A percentile compares a stretch with the other conserved stretches of the same genome.
phyloP scores from a whole-genome alignment of 805 yeast species.

The Metschnikowia baotianmanensis region DNA sequence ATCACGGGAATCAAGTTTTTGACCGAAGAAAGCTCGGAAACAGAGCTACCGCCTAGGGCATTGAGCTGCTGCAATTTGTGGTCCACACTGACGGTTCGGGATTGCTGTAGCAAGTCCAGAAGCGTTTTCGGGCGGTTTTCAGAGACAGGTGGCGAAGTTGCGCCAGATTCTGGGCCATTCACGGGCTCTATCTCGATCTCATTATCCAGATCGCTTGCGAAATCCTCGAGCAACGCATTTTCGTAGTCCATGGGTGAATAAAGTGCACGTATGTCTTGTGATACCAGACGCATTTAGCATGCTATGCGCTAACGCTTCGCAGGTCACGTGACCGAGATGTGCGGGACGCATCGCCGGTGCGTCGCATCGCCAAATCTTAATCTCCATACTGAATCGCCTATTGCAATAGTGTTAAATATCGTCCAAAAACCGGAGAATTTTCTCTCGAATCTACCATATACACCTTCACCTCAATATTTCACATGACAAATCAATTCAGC shows the following conservation, averaged over 20 bases:
- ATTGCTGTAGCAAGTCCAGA: conserved; percentile 16
- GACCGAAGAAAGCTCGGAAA: conserved; percentile 23
- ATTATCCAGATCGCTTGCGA: conserved; percentile 31
- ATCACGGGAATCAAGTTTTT: conserved; percentile 25
- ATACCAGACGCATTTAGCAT: too few relatives aligned
- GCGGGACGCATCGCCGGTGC: too few relatives aligned
- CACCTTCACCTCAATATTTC: neutral
- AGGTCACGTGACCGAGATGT: too few relatives aligned
- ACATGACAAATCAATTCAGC: conserved; percentile 6
- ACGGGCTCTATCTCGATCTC: conserved; percentile 1
- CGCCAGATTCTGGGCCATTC: conserved; percentile 1
- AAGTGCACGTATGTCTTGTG: too few relatives aligned
- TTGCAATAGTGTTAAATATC: too few relatives aligned
- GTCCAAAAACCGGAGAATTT: too few relatives aligned
- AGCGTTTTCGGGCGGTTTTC: conserved; percentile 10
- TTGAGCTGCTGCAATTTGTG: conserved; percentile 21
- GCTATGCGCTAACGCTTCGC: too few relatives aligned
- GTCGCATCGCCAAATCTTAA: too few relatives aligned
- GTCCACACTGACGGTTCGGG: conserved; percentile 15
- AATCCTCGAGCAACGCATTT: conserved; percentile 41
- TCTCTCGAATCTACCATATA: neutral
- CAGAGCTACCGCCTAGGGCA: conserved; percentile 21
- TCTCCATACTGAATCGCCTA: too few relatives aligned
- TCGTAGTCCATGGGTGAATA: conserved; percentile 31
- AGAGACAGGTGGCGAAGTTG: neutral